Percentiles rank a stretch among this genome's conserved stretches.
These are phyloP conservation scores for Sphaerulina vaccinii DNA, from an alignment of 2,329 filamentous ascomycete genomes.

Conservation along the genomic window DNA sequence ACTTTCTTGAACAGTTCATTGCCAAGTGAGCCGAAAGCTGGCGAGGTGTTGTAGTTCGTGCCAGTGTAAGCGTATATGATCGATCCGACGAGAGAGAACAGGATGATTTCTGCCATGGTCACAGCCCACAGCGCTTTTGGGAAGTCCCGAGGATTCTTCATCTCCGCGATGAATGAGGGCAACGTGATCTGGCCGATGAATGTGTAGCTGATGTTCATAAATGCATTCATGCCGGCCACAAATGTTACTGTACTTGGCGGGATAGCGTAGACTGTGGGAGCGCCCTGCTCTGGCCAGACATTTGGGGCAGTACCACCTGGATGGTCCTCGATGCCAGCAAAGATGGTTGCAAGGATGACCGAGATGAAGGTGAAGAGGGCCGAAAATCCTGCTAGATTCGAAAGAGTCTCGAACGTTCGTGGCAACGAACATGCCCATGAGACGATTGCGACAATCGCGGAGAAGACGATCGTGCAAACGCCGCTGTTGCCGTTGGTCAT, in stretches of 20 bases:
- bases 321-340: slow-evolving; percentile 72
- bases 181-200: slow-evolving; percentile 95
- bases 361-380: slow-evolving; percentile 89
- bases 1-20: slow-evolving; percentile 78
- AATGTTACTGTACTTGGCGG: slow-evolving; percentile 73
- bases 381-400: slow-evolving; percentile 74
- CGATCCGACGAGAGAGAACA: slow-evolving; percentile 78
- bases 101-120: slow-evolving; percentile 80
- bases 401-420: slow-evolving; percentile 77
- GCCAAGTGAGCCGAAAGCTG: slow-evolving; percentile 81
- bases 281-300: slow-evolving; percentile 47
- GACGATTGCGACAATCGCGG: slow-evolving; percentile 69
- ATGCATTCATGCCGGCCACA: slow-evolving; percentile 78
- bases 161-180: slow-evolving; percentile 92
- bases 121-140: slow-evolving; percentile 90
- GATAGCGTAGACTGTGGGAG: slow-evolving; percentile 66
- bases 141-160: slow-evolving; percentile 78
- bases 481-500: slow-evolving; percentile 69
- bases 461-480: slow-evolving; percentile 77
- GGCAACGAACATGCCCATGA: slow-evolving; percentile 80
- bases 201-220: slow-evolving; percentile 93
- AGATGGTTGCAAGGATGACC: slow-evolving; percentile 78
- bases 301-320: too few relatives aligned
- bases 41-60: slow-evolving; percentile 82
- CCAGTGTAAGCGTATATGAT: slow-evolving; percentile 86